Evolutionary conservation across 352 stramenopile species (phyloP).

Genomic region (Globisporangium nodosum): DNA sequence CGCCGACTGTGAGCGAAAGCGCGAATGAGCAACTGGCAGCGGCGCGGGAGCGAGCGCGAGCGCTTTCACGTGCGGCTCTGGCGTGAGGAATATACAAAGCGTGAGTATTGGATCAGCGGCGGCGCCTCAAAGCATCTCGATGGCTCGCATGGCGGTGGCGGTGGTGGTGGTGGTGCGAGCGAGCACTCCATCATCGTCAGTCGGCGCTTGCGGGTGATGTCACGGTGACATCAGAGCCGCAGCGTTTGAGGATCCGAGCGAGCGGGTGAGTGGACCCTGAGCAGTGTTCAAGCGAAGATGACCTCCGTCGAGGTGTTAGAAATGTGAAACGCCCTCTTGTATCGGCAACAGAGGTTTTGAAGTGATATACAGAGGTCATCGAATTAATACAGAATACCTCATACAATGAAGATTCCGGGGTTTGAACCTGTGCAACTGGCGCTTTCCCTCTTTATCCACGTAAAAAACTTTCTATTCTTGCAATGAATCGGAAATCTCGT

Average conservation of each 20-base stretch:
- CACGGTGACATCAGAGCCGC: neutral
- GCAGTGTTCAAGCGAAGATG: neutral
- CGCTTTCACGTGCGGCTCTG: neutral
- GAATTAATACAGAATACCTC: no score
- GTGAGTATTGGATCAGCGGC: neutral
- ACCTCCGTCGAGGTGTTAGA: neutral
- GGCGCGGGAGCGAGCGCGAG: neutral
- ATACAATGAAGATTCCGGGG: no score
- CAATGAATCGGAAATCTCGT: neutral
- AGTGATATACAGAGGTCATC: no score
- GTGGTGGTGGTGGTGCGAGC: neutral
- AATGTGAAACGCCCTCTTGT: no score
- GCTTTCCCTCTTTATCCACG: neutral
- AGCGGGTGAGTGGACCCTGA: neutral
- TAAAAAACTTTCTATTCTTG: neutral
- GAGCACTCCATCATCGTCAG: neutral
- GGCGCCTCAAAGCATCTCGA: no score
- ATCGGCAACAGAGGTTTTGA: no score
- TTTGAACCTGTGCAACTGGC: no score
- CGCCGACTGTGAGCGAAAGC: neutral
- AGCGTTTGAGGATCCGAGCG: neutral
- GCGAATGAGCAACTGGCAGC: neutral
- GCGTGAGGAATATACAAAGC: conserved; percentile 2
- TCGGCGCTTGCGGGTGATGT: neutral
- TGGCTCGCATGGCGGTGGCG: conserved; percentile 21